These are phyloP conservation scores for Mycena citricolor DNA, from an alignment of 1,284 basidiomycete species.

Conservation along the genomic window DNA sequence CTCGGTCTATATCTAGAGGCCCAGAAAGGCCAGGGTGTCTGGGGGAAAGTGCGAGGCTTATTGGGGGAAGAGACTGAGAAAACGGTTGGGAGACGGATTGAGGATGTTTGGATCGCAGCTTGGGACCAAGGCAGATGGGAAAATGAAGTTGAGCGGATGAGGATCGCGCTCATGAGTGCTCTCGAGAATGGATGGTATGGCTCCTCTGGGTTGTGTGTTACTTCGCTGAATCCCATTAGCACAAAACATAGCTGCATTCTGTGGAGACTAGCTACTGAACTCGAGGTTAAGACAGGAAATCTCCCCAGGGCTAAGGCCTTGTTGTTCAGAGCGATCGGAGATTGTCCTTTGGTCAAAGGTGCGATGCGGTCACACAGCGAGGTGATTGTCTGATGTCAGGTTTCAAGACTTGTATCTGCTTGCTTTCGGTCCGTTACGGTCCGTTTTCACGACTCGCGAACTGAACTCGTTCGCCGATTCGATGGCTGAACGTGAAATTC, in stretches of 20 bases:
- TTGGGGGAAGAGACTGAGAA: slow-evolving; percentile 54
- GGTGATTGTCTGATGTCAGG: neutral
- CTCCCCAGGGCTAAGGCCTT: slow-evolving; percentile 71
- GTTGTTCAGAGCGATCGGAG: slow-evolving; percentile 78
- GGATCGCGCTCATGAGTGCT: slow-evolving; percentile 59
- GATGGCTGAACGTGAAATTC: slow-evolving; percentile 82
- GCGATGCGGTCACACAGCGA: slow-evolving; percentile 6
- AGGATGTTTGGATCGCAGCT: slow-evolving; percentile 75
- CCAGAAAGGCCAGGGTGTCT: slow-evolving; percentile 73
- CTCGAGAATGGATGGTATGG: slow-evolving; percentile 66
- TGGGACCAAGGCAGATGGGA: slow-evolving; percentile 75
- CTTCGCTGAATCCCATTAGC: slow-evolving; percentile 40
- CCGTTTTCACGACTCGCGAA: slow-evolving; percentile 66
- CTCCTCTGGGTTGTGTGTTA: neutral
- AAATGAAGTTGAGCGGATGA: slow-evolving; percentile 66
- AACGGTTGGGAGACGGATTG: slow-evolving; percentile 54
- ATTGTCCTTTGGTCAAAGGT: slow-evolving; percentile 84
- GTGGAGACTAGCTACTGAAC: slow-evolving; percentile 82
- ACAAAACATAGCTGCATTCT: slow-evolving; percentile 66
- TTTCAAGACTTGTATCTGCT: slow-evolving; percentile 81
- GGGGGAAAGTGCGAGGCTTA: slow-evolving; percentile 62
- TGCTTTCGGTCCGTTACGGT: slow-evolving; percentile 76
- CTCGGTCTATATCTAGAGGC: slow-evolving; percentile 77
- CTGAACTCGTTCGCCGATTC: slow-evolving; percentile 69
- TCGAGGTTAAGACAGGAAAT: slow-evolving; percentile 71